Percentiles rank a stretch among this genome's conserved stretches.
Conservation (phyloP, 106 monocot genomes). For the Amphibolis antarctica region DNA sequence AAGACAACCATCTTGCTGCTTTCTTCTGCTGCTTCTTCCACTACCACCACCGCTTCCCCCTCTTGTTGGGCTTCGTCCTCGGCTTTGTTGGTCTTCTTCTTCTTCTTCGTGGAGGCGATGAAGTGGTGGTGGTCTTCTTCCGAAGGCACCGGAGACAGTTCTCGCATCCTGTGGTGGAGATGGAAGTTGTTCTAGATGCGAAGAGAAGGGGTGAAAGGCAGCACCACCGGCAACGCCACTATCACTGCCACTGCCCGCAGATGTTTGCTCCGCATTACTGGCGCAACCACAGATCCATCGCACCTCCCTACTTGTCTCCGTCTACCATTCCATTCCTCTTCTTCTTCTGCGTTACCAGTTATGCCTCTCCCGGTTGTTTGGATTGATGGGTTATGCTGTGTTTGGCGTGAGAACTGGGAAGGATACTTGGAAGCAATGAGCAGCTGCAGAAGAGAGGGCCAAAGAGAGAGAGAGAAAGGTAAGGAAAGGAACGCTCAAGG, state of each 20-base stretch:
- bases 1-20: background rate
- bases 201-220: no score
- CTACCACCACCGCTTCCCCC: background rate
- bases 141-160: background rate
- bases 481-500: constrained; percentile 4
- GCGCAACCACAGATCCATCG: no score
- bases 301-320: no score
- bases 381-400: no score
- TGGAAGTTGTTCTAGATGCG: no score
- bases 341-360: no score
- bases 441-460: background rate
- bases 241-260: no score
- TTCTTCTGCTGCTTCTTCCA: background rate
- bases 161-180: background rate
- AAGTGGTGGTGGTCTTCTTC: background rate
- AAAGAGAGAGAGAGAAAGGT: no score
- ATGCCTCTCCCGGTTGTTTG: no score
- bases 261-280: no score
- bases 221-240: no score
- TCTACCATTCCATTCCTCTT: no score
- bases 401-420: background rate
- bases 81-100: background rate
- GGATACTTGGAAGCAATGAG: background rate
- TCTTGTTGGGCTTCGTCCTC: background rate
- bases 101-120: background rate